Conservation (phyloP, 2,329 filamentous ascomycete genomes). For the Alternaria gansuensis region DNA sequence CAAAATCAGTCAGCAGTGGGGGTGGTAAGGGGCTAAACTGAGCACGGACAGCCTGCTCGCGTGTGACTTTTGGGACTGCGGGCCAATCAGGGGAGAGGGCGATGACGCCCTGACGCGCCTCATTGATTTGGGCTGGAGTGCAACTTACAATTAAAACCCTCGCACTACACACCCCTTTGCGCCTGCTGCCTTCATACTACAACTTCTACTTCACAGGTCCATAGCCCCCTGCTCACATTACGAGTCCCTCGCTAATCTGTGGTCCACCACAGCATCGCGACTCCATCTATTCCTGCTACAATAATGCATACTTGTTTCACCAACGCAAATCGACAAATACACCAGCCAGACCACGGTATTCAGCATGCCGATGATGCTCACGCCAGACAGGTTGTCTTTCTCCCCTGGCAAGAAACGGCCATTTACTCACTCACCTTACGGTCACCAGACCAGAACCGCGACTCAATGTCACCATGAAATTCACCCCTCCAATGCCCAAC, state of each 20-base stretch:
- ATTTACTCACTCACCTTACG: constrained; percentile 7
- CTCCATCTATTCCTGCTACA: constrained; percentile 14
- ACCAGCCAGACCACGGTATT: constrained; percentile 18
- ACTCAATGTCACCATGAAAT: constrained; percentile 36
- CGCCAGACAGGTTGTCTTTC: constrained; percentile 8
- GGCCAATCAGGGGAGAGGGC: constrained; percentile 24
- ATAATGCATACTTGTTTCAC: constrained; percentile 24
- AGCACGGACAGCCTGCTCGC: constrained; percentile 28
- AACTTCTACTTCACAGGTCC: background rate
- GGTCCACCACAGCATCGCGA: constrained; percentile 26
- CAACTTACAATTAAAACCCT: constrained; percentile 26
- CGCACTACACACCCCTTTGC: constrained; percentile 12
- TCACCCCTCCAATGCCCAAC: constrained; percentile 32
- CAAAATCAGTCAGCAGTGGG: constrained; percentile 19
- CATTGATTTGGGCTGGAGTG: constrained; percentile 20
- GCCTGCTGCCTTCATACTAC: constrained; percentile 15
- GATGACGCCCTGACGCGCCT: constrained; percentile 28
- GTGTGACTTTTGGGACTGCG: constrained; percentile 26
- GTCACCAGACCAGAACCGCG: constrained; percentile 28
- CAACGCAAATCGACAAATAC: constrained; percentile 21
- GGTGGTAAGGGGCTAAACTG: constrained; percentile 12
- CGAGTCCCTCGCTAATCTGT: constrained; percentile 18
- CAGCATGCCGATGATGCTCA: constrained; percentile 23
- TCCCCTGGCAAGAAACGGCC: constrained; percentile 8
- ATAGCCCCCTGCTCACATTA: constrained; percentile 11